Base-by-base conservation (phyloP, 441 rosid genomes). In the Gossypium laxum region DNA sequence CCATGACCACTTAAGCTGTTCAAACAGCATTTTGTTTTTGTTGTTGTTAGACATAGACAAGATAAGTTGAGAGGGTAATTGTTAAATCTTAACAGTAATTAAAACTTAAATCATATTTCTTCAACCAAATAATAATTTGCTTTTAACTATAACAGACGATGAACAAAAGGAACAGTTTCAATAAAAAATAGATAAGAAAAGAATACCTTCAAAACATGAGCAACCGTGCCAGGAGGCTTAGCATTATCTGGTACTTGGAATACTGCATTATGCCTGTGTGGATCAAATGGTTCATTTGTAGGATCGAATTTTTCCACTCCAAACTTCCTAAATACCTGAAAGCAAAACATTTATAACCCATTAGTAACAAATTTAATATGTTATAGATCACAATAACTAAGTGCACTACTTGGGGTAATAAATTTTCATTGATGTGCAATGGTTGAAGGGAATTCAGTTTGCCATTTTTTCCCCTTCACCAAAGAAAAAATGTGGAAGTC, bases 221-320 rank as follows among this genome's bases (percentile, higher is more conserved):
- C 96, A 69, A 91, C 84, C 6, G 89, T 90, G 86, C 97, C 96
- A 30, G 84, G 85, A 56, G 98, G 93, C 83, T 88, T 94, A 26
- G 96, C 88, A 77, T 83, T 81, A 85, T 93, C 96, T 5, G 88
- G 90, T 72, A 88, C 79, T 82, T 89, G 87, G 79, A 86, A 91
- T 26, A 85, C 85, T 57, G 98, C 96, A 82, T 89, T 84, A 76
- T 91, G 98, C 81, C 88, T 79, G 63, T 91, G 85, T 28, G 98
- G 96, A 87, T 94, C 92, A 83, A 94, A 94, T 64, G 88, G 94
- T 74, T 94, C 96, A 66, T 88, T 83, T 64, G 72, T 64, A 73
- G 97, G 94, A 82, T 88, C 93, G 74, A 78, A 91, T 72, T 86
- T 91, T 73, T 87, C 94, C 51, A 91, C 28, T 60, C 97, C 97